Evolutionary conservation across 23 red algal genomes (phyloP).

Genomic region (Gracilaria caudata): DNA sequence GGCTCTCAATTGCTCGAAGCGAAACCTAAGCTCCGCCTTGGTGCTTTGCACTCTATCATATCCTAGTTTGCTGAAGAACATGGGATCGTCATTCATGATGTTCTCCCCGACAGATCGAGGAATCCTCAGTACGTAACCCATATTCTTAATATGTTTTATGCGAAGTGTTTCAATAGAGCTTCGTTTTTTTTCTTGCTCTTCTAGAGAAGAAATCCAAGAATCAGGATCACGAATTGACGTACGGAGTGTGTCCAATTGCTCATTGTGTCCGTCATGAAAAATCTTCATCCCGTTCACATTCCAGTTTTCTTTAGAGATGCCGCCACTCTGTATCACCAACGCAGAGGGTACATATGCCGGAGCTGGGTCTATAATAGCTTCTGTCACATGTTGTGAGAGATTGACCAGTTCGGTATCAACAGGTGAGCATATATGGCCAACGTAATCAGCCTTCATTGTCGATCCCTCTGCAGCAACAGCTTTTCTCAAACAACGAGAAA

Average conservation of each 20-base stretch:
- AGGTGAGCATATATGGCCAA: constrained; percentile 13
- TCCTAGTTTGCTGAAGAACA: constrained; percentile 56
- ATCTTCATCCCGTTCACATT: constrained; percentile 37
- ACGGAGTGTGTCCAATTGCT: constrained; percentile 74
- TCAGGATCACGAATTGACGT: constrained; percentile 44
- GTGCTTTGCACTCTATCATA: constrained; percentile 68
- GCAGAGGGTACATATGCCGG: constrained; percentile 55
- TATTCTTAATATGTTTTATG: constrained; percentile 78
- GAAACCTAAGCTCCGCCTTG: constrained; percentile 74
- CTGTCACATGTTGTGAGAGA: constrained; percentile 14
- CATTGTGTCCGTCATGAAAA: constrained; percentile 64
- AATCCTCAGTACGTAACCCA: constrained; percentile 64
- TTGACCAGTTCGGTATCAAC: constrained; percentile 42
- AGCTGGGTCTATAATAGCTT: constrained; percentile 47
- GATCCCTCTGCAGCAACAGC: not conserved
- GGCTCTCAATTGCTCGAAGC: constrained; percentile 50
- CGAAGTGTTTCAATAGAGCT: constrained; percentile 58
- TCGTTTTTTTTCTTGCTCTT: constrained; percentile 65
- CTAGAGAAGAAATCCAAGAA: constrained; percentile 68
- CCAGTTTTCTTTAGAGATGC: constrained; percentile 46
- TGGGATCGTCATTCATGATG: constrained; percentile 40
- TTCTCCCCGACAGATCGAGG: constrained; percentile 63
- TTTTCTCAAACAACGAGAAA: constrained; percentile 7
- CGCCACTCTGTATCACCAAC: constrained; percentile 26
- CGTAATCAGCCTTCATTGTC: not conserved